A percentile compares a stretch with the other conserved stretches of the same genome.
Evolutionary conservation across 345 rosid genomes (phyloP).

Genomic region (Physaria fendleri): DNA sequence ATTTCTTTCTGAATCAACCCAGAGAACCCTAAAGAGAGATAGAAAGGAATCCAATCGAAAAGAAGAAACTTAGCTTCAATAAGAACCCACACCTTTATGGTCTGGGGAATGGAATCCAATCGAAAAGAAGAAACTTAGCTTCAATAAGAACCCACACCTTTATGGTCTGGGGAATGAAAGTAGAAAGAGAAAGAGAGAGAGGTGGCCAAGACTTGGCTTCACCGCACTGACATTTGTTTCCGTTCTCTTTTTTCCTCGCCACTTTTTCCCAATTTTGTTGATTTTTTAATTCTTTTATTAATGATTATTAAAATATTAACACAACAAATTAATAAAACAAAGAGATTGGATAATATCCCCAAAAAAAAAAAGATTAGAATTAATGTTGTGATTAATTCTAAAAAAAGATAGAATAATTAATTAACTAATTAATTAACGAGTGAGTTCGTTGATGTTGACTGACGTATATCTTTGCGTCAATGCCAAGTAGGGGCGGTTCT

Average conservation of each 20-base stretch:
- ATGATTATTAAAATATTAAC: no score
- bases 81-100: constrained; percentile 1
- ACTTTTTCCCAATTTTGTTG: background rate
- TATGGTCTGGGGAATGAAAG: background rate
- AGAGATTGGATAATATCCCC: background rate
- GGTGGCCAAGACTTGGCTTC: constrained; percentile 23
- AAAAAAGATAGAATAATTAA: background rate
- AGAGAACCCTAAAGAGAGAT: constrained; percentile 4
- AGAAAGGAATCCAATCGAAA: background rate
- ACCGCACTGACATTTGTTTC: constrained; percentile 25
- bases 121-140: background rate
- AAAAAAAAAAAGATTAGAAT: background rate
- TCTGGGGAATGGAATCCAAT: background rate
- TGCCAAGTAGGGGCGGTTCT: constrained; percentile 21
- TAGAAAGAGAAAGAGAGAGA: constrained; percentile 10
- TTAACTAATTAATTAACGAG: background rate
- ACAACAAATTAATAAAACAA: background rate
- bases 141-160: background rate
- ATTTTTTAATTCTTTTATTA: background rate
- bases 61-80: background rate
- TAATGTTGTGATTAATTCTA: background rate
- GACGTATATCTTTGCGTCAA: constrained; percentile 5
- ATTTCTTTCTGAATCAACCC: background rate
- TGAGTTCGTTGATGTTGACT: background rate
- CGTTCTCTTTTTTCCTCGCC: background rate